These are phyloP conservation scores for Venturia asperata DNA, from an alignment of 2,329 filamentous ascomycete species.

Conservation along the genomic window DNA sequence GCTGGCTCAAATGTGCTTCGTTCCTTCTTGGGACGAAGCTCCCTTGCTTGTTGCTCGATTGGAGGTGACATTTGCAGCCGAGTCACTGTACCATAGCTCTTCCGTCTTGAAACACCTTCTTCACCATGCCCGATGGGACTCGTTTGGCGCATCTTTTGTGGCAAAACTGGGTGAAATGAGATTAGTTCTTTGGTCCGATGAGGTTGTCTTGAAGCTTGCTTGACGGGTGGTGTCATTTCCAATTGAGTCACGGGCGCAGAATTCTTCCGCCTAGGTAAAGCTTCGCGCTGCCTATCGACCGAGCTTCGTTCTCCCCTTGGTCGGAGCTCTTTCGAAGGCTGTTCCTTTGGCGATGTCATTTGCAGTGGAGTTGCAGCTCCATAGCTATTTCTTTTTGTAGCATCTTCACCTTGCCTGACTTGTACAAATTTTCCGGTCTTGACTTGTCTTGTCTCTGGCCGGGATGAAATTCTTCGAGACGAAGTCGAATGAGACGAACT, in stretches of 20 bases:
- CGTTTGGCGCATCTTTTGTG: neutral
- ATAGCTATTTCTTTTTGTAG: neutral
- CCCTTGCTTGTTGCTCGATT: neutral
- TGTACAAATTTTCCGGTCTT: neutral
- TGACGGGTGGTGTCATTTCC: neutral
- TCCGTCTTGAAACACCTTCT: neutral
- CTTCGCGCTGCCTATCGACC: neutral
- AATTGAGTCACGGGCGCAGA: neutral
- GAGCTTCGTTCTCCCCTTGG: neutral
- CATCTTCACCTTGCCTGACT: neutral
- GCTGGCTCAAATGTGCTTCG: neutral
- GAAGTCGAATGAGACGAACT: neutral
- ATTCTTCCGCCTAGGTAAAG: neutral
- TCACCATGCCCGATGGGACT: neutral
- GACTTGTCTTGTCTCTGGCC: neutral
- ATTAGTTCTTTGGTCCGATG: neutral
- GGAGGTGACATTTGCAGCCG: neutral
- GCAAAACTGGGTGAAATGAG: neutral
- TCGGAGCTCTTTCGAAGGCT: neutral
- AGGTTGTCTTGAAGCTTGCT: neutral
- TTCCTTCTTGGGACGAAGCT: neutral
- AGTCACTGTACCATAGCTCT: slow-evolving; percentile 6
- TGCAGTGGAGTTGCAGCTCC: neutral
- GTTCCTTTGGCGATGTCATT: neutral
- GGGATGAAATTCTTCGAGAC: neutral